phyloP scores from a whole-genome alignment of 2,329 filamentous ascomycete species.

The Bisporella sp. region DNA sequence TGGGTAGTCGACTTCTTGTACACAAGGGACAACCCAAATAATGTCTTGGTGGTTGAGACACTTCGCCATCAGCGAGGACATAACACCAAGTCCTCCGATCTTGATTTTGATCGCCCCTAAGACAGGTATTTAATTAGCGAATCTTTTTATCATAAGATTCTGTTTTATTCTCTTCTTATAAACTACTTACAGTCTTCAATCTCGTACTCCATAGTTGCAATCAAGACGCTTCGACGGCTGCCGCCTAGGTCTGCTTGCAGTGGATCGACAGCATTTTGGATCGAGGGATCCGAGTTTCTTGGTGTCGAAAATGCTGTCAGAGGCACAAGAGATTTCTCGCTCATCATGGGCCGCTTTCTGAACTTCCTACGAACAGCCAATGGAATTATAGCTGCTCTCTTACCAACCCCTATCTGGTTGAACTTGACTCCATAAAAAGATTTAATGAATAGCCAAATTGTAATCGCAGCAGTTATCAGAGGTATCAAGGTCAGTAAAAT shows the following conservation, averaged over 20 bases:
- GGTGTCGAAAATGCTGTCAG: conserved; percentile 3
- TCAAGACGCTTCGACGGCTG: conserved; percentile 47
- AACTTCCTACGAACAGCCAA: conserved; percentile 29
- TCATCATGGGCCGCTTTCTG: conserved; percentile 23
- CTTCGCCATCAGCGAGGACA: conserved; percentile 59
- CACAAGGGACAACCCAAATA: conserved; percentile 57
- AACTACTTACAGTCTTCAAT: conserved; percentile 47
- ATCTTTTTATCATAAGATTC: too few relatives aligned
- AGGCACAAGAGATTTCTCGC: conserved; percentile 11
- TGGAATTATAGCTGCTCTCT: conserved; percentile 37
- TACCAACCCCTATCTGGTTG: conserved; percentile 48
- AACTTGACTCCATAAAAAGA: conserved; percentile 49
- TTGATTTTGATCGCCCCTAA: conserved; percentile 59
- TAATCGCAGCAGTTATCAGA: conserved; percentile 39
- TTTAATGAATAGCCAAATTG: conserved; percentile 50
- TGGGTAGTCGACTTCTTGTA: conserved; percentile 58
- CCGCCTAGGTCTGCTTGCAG: conserved; percentile 1
- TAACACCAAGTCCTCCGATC: conserved; percentile 63
- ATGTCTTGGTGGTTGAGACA: conserved; percentile 57
- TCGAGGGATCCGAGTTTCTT: conserved; percentile 1
- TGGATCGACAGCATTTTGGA: background rate
- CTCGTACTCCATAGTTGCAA: conserved; percentile 67
- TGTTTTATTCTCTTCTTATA: too few relatives aligned
- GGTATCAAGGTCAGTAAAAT: conserved; percentile 48
- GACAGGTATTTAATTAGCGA: too few relatives aligned